Base-by-base conservation (phyloP, 2,329 filamentous ascomycete genomes). In the Aureobasidium sp. region DNA sequence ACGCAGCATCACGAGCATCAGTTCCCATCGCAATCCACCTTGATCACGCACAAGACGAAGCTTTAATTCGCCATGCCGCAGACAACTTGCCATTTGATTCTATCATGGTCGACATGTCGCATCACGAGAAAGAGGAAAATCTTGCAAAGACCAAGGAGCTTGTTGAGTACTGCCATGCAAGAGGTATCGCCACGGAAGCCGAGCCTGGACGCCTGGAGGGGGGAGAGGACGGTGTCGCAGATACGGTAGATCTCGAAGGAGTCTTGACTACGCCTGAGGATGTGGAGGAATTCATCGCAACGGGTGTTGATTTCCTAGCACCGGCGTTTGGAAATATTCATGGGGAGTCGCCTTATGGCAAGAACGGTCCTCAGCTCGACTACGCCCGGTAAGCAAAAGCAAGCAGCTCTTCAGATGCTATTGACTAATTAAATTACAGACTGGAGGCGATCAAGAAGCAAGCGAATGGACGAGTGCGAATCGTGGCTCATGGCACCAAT, bases 401-500 rank as follows among this genome's bases (percentile, higher is more conserved):
- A n/a, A n/a, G n/a, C n/a, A n/a, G n/a, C n/a, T n/a, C n/a, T n/a
- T n/a, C n/a, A n/a, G n/a, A n/a, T n/a, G n/a, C n/a, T n/a, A n/a
- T n/a, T n/a, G n/a, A n/a, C n/a, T n/a, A n/a, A n/a, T n/a, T n/a
- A 10, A 9, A 40, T 4, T 8, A 36, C 66, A 75, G 75, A 58
- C 73, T 88, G 65, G 73, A 78, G 47, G 75, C 76, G 6, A 86
- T 90, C 64, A 79, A 84, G 63, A 77, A 82, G 58, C 78, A 81
- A 58, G 83, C 86, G 6, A 82, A 82, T 0, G 79, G 80, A 40
- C 75, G 80, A 51, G 85, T 88, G 13, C 78, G 80, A 60, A 74
- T 89, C 55, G 87, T 88, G 4, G 76, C 89, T 68, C 87, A 90
- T 72, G 87, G 87, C 3, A 87, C 87, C 1, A 87, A 89, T 68